Base-by-base conservation (phyloP, 2,329 filamentous ascomycete genomes). In the Dactylellina cionopaga region DNA sequence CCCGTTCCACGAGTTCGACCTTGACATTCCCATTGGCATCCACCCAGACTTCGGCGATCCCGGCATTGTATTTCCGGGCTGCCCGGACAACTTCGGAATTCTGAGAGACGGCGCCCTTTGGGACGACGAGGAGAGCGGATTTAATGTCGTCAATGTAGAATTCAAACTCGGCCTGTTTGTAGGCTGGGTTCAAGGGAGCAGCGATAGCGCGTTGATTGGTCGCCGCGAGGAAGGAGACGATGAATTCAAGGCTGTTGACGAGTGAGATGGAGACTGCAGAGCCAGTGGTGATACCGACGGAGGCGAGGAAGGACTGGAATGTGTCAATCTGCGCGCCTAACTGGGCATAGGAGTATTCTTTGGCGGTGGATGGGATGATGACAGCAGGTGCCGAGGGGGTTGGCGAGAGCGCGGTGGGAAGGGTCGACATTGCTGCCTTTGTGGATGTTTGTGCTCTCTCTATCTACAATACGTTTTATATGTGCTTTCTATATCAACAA, bases 71-170 rank as follows among this genome's bases (percentile, higher is more conserved):
- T 82, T 89, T 92, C 77, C 87, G 84, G 5, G 91, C 92, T 0
- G 92, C 92, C 78, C 87, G 86, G 25, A 95, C 90, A 24, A 90
- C 91, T 10, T 90, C 86, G 7, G 87, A 88, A 78, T 89, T 83
- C 76, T 88, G 84, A 9, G 84, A 83, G 77, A 87, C 90, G 11
- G 89, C 87, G 13, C 90, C 91, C 76, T 84, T 84, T 10, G 92
- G 91, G 7, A 96, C 89, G 33, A 96, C 83, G 29, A 92, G 86
- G 69, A 96, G 83, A 31, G 89, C 89, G 3, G 92, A 94, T 79
- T 89, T 91, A 76, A 96, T 84, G 79, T 96, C 92, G 75, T 92
- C 89, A 78, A 96, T 94, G 81, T 95, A 96, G 81, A 96, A 96
- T 80, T 95, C 92, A 79, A 94, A 95, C 80, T 96, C 92, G 65